Conservation (phyloP, 2,329 filamentous ascomycete species). For the Pyrenophora graminea region DNA sequence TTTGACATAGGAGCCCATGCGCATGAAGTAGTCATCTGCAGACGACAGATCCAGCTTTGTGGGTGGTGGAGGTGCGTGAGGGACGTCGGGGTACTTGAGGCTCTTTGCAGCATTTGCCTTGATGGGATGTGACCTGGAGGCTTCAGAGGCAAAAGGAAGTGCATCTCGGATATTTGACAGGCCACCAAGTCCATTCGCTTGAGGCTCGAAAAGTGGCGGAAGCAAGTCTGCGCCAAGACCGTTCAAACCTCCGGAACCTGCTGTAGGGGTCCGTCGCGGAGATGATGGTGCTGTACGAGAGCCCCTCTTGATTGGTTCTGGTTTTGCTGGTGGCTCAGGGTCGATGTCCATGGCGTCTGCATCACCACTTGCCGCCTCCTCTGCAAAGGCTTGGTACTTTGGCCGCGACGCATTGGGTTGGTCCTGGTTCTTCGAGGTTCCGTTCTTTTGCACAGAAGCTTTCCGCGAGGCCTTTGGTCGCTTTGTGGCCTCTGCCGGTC, state of each 20-base stretch:
- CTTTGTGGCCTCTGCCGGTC: slow-evolving; percentile 32
- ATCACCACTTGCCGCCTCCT: slow-evolving; percentile 31
- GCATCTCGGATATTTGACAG: slow-evolving; percentile 58
- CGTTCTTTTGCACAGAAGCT: slow-evolving; percentile 37
- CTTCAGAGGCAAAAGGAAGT: slow-evolving; percentile 63
- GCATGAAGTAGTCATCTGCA: slow-evolving; percentile 57
- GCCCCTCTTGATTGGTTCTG: slow-evolving; percentile 12
- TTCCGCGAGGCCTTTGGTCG: slow-evolving; percentile 38
- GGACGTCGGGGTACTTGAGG: slow-evolving; percentile 57
- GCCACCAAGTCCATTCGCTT: slow-evolving; percentile 54
- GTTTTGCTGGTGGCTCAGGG: slow-evolving; percentile 34
- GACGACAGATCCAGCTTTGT: slow-evolving; percentile 51
- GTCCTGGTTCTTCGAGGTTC: slow-evolving; percentile 34
- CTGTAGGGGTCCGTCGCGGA: slow-evolving; percentile 8
- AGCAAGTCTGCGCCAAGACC: slow-evolving; percentile 56
- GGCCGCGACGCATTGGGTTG: slow-evolving; percentile 33
- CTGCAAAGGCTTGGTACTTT: slow-evolving; percentile 39
- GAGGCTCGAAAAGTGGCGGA: slow-evolving; percentile 54
- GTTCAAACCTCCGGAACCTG: slow-evolving; percentile 35
- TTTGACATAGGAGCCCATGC: slow-evolving; percentile 60
- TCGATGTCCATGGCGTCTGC: slow-evolving; percentile 57
- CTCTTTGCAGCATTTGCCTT: slow-evolving; percentile 46
- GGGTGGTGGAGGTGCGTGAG: slow-evolving; percentile 53
- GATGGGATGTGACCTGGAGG: slow-evolving; percentile 51
- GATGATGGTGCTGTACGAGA: slow-evolving; percentile 7